phyloP scores from a whole-genome alignment of 768 basidiomycete genomes.

The Clitopilus hobsonii region DNA sequence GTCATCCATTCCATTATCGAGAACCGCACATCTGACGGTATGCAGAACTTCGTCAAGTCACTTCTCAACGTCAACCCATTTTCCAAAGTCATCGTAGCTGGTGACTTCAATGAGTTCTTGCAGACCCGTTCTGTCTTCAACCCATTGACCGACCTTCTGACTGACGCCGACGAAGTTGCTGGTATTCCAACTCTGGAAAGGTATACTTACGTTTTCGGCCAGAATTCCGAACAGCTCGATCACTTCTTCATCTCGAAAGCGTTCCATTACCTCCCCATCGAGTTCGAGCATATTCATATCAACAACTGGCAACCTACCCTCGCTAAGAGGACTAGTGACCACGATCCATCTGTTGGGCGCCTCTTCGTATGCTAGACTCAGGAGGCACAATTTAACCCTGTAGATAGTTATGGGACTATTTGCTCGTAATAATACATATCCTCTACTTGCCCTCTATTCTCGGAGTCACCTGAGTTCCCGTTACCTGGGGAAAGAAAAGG shows the following conservation, averaged over 20 bases:
- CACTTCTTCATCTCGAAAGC: slow-evolving; percentile 50
- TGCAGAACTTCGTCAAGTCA: slow-evolving; percentile 43
- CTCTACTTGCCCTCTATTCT: too few relatives aligned
- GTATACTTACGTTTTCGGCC: slow-evolving; percentile 60
- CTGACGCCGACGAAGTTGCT: slow-evolving; percentile 49
- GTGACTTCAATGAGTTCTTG: slow-evolving; percentile 60
- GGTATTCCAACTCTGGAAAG: slow-evolving; percentile 41
- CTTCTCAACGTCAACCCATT: slow-evolving; percentile 35
- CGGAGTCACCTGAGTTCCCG: too few relatives aligned
- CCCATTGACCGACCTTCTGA: slow-evolving; percentile 34
- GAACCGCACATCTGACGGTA: neutral
- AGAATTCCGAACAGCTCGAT: slow-evolving; percentile 56
- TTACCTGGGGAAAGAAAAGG: too few relatives aligned
- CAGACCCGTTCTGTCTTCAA: slow-evolving; percentile 49
- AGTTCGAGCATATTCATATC: slow-evolving; percentile 56
- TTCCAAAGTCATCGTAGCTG: slow-evolving; percentile 50
- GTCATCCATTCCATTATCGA: neutral
- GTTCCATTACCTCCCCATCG: slow-evolving; percentile 32
- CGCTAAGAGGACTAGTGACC: slow-evolving; percentile 45
- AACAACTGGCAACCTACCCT: slow-evolving; percentile 50
- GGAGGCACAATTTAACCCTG: neutral
- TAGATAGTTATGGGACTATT: neutral
- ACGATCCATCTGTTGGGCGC: slow-evolving; percentile 15
- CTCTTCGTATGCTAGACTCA: neutral
- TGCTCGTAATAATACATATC: too few relatives aligned